These are phyloP conservation scores for Diplocarpon rosae DNA, from an alignment of 2,329 filamentous ascomycete species.

Conservation along the genomic window DNA sequence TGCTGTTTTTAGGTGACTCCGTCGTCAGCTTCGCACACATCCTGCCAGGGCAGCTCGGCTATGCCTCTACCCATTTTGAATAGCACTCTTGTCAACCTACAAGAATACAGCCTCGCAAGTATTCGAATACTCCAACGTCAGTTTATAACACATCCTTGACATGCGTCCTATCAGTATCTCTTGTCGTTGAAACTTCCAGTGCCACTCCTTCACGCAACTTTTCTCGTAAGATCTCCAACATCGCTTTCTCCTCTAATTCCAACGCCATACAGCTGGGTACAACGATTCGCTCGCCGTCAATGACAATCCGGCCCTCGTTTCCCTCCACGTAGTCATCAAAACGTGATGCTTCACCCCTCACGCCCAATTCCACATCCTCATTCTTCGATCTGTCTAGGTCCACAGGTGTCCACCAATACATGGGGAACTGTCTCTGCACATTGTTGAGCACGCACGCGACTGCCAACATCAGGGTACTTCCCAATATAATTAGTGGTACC, in stretches of 20 bases:
- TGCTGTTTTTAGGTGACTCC: too few species aligned
- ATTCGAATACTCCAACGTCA: too few species aligned
- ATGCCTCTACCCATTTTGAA: too few species aligned
- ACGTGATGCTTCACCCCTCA: not conserved
- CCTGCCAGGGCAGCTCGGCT: too few species aligned
- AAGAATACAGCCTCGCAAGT: too few species aligned
- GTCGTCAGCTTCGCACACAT: too few species aligned
- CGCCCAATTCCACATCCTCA: not conserved
- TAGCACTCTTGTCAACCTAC: too few species aligned
- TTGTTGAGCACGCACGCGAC: constrained; percentile 60
- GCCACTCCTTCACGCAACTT: constrained; percentile 8
- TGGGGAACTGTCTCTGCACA: constrained; percentile 48
- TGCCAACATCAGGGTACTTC: constrained; percentile 47
- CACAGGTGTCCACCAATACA: constrained; percentile 55
- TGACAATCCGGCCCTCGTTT: constrained; percentile 5
- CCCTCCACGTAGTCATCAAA: not conserved
- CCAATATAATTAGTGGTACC: constrained; percentile 51
- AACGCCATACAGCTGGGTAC: constrained; percentile 17
- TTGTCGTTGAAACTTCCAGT: not conserved
- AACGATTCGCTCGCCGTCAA: constrained; percentile 10
- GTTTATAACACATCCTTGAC: too few species aligned
- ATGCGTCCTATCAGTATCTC: not conserved
- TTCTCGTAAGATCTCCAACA: constrained; percentile 14
- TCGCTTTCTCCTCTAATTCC: constrained; percentile 15
- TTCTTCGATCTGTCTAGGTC: constrained; percentile 7